A percentile compares a stretch with the other conserved stretches of the same genome.
Evolutionary conservation across 1,284 basidiomycete species (phyloP).

Genomic region (Cryptococcus deneoformans): DNA sequence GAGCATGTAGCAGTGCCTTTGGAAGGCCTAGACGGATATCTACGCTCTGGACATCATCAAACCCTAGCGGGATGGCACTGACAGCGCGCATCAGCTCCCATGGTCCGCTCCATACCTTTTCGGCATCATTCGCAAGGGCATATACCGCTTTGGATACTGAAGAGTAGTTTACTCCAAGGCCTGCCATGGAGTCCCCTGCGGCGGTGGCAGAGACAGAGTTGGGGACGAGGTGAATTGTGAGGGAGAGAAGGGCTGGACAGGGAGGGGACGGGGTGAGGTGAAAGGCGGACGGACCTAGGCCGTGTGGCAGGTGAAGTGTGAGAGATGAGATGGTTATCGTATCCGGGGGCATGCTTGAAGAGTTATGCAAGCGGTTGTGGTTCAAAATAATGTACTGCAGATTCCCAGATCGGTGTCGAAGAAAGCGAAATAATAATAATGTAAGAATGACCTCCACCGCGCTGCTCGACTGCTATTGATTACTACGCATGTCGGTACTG

Average conservation of each 20-base stretch:
- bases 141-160: slow-evolving; percentile 41
- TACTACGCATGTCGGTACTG: too few relatives aligned
- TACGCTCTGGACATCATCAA: slow-evolving; percentile 26
- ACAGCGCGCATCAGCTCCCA: slow-evolving; percentile 25
- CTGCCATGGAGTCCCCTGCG: slow-evolving; percentile 36
- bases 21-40: slow-evolving; percentile 25
- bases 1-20: slow-evolving; percentile 32
- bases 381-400: not conserved
- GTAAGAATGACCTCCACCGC: not conserved
- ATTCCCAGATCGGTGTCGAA: too few relatives aligned
- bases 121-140: slow-evolving; percentile 12
- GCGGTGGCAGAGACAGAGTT: slow-evolving; percentile 33
- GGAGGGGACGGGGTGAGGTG: slow-evolving; percentile 32
- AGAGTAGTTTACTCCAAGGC: slow-evolving; percentile 49
- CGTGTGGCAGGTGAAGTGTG: slow-evolving; percentile 37
- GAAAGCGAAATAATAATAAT: not conserved
- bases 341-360: slow-evolving; percentile 21
- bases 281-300: slow-evolving; percentile 47
- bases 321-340: slow-evolving; percentile 39
- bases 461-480: not conserved
- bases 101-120: slow-evolving; percentile 15
- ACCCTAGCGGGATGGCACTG: slow-evolving; percentile 15
- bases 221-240: slow-evolving; percentile 31
- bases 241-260: slow-evolving; percentile 36
- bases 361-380: not conserved